Base-by-base conservation (phyloP, 306 rosid species). In the Sophora flavescens region DNA sequence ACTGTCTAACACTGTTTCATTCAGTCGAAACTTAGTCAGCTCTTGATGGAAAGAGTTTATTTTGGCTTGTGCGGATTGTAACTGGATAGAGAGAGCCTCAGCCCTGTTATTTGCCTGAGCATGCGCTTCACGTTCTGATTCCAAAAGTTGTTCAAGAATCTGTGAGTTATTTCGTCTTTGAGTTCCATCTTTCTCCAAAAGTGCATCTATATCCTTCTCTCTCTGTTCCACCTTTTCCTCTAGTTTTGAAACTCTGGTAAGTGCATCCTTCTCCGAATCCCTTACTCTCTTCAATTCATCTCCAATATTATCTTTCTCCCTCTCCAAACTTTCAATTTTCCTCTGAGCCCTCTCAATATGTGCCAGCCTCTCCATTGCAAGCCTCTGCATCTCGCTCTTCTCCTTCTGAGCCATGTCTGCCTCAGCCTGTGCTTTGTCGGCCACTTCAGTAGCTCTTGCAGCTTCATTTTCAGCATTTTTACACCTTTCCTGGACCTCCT, bases 21-120 rank as follows among this genome's bases (percentile, higher is more conserved):
- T 93, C 28, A 93, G 78, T 44, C 91, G 88, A 73, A 86, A 89
- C 64, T 85, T 81, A 0, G 96, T 90, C 73, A 92, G 47, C 61
- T 90, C 92, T 78, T 88, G 97, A 74, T 93, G 93, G 47, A 93
- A 91, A 51, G 74, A 69, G 69, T 93, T 97, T 6, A 91, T 90
- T 72, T 89, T 86, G 32, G 91, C 84, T 53, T 93, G 97, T 4
- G 98, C 91, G 28, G 87, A 81, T 78, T 89, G 97, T 18, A 93
- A 79, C 81, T 89, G 89, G 32, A 63, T 91, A 38, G 98, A 91
- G 48, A 89, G 87, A 38, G 87, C 84, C 36, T 93, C 96, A 6
- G 98, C 95, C 77, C 96, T 84, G 80, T 75, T 87, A 78, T 87
- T 89, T 52, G 96, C 98, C 78, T 87, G 93, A 2, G 88, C 85